Percentiles rank a stretch among this genome's conserved stretches.
Evolutionary conservation across 805 yeast species (phyloP).

Genomic region (Cyberlindnera galapagoensis): DNA sequence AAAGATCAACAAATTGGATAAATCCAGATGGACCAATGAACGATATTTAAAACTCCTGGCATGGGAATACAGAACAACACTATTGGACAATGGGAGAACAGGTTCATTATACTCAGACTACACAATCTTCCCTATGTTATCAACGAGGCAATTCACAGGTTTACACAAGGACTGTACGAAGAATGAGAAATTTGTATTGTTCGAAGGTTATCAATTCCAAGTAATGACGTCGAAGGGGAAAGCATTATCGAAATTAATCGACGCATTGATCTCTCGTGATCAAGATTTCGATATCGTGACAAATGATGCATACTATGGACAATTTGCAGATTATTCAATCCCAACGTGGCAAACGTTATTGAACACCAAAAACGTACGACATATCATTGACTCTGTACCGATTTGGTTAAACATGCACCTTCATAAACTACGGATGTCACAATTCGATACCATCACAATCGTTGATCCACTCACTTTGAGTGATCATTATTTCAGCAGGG

Average conservation of each 20-base stretch:
- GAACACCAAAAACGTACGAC: conserved; percentile 13
- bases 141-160: not conserved
- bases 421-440: conserved; percentile 5
- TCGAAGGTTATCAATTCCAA: conserved; percentile 12
- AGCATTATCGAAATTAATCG: conserved; percentile 6
- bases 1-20: conserved; percentile 4
- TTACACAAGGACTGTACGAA: not conserved
- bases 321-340: conserved; percentile 16
- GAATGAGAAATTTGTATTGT: conserved; percentile 4
- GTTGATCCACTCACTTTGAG: conserved; percentile 15
- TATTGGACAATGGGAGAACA: conserved; percentile 1
- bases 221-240: conserved; percentile 8
- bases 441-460: conserved; percentile 9
- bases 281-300: conserved; percentile 12
- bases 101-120: conserved; percentile 14
- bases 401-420: conserved; percentile 11
- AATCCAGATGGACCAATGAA: conserved; percentile 13
- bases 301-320: conserved; percentile 3
- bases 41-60: conserved; percentile 17
- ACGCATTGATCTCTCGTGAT: conserved; percentile 6
- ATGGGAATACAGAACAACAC: conserved; percentile 9
- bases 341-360: conserved; percentile 9
- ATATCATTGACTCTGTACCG: conserved; percentile 10
- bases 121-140: conserved; percentile 9
- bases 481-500: conserved; percentile 13